Percentiles rank a stretch among this genome's conserved stretches.
Conservation (phyloP, 164 flowering plant species). For the Magnolia officinalis region DNA sequence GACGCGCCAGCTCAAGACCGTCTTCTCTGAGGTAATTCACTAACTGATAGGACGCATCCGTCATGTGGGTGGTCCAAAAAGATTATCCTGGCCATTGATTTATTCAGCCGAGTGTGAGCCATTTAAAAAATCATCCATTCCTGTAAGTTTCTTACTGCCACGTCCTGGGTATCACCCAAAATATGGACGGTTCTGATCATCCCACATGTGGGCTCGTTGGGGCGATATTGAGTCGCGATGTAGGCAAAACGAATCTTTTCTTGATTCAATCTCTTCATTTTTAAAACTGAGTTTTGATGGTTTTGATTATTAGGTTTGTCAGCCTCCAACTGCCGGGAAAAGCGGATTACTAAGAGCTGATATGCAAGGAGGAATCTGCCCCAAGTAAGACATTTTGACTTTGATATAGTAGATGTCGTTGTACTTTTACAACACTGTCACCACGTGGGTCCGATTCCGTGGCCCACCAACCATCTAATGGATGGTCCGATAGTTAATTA, state of each 20-base stretch:
- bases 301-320: slow-evolving; percentile 38
- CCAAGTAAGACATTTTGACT: slow-evolving; percentile 23
- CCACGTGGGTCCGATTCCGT: too few species aligned
- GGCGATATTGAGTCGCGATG: not conserved
- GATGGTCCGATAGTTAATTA: too few species aligned
- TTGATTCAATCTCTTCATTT: not conserved
- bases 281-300: not conserved
- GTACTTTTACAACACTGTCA: too few species aligned
- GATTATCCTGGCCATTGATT: not conserved
- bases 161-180: too few species aligned
- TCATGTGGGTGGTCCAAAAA: not conserved
- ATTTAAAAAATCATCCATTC: too few species aligned
- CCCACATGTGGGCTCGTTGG: not conserved
- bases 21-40: slow-evolving; percentile 52
- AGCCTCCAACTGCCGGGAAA: slow-evolving; percentile 50
- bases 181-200: too few species aligned
- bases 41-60: not conserved
- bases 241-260: not conserved
- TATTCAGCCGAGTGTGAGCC: not conserved
- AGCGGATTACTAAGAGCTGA: slow-evolving; percentile 65
- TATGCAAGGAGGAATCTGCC: slow-evolving; percentile 34
- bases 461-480: too few species aligned
- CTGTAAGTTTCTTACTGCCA: too few species aligned
- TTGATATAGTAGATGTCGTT: too few species aligned
- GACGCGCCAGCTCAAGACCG: slow-evolving; percentile 55